phyloP scores from a whole-genome alignment of 176 grass and related monocot genomes.

The Carex cristatella region DNA sequence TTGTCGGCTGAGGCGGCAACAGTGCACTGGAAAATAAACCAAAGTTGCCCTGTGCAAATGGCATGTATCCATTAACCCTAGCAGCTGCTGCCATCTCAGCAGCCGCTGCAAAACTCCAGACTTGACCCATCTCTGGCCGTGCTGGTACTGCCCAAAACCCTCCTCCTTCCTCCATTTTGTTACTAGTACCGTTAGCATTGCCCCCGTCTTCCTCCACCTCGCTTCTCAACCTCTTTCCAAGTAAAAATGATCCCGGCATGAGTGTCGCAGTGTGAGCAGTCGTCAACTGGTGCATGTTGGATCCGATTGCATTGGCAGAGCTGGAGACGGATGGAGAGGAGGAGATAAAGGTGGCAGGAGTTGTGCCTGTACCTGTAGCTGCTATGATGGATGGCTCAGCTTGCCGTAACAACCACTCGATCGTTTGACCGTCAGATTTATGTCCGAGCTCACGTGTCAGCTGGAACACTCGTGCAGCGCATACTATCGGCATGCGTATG shows the following conservation, averaged over 20 bases:
- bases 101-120: conserved; percentile 36
- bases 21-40: conserved; percentile 8
- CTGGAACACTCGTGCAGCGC: conserved; percentile 92
- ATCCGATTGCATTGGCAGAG: conserved; percentile 8
- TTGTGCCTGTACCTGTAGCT: conserved; percentile 75
- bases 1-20: neutral
- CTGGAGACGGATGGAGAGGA: conserved; percentile 34
- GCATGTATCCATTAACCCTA: conserved; percentile 24
- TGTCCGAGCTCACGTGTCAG: conserved; percentile 86
- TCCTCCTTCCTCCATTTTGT: conserved; percentile 15
- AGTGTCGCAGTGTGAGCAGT: conserved; percentile 2
- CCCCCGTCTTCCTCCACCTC: neutral
- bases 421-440: conserved; percentile 92
- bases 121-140: conserved; percentile 30
- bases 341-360: conserved; percentile 65
- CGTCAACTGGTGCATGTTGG: conserved; percentile 5
- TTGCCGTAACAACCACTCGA: conserved; percentile 92
- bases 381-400: conserved; percentile 92
- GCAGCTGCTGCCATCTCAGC: conserved; percentile 24
- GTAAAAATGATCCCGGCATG: conserved; percentile 23
- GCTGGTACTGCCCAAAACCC: conserved; percentile 36
- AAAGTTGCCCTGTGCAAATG: conserved; percentile 18
- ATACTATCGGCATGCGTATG: conserved; percentile 96
- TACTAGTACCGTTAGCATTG: neutral
- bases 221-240: conserved; percentile 34